Conservation (phyloP, 1,284 basidiomycete genomes). For the Apiotrichum gamsii region DNA sequence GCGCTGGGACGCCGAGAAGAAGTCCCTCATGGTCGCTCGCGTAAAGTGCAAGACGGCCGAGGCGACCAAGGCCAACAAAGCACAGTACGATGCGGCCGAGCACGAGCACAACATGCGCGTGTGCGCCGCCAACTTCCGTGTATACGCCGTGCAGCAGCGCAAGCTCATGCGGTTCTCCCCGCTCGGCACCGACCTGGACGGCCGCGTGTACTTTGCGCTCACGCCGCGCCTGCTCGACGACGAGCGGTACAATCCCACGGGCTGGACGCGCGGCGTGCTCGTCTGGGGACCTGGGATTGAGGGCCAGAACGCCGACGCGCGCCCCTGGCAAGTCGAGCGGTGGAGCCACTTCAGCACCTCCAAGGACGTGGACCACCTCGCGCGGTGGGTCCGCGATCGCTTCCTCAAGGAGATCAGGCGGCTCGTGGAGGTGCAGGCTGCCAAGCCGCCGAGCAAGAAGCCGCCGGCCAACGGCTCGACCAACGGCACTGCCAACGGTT, state of each 20-base stretch:
- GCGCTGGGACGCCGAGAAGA: slow-evolving; percentile 32
- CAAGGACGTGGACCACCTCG: slow-evolving; percentile 16
- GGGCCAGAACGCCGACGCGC: slow-evolving; percentile 10
- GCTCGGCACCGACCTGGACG: slow-evolving; percentile 34
- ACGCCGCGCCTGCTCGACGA: slow-evolving; percentile 27
- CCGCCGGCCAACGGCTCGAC: slow-evolving; percentile 5
- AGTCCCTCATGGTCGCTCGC: slow-evolving; percentile 25
- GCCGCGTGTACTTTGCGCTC: slow-evolving; percentile 32
- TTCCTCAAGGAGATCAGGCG: slow-evolving; percentile 11
- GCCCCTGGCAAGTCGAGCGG: slow-evolving; percentile 22
- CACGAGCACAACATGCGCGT: slow-evolving; percentile 20
- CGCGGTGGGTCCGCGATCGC: slow-evolving; percentile 24
- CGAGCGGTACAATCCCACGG: slow-evolving; percentile 26
- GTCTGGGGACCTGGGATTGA: slow-evolving; percentile 33
- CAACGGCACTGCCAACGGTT: not conserved
- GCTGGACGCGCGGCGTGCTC: slow-evolving; percentile 36
- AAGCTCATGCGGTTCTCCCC: slow-evolving; percentile 26
- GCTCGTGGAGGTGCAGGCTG: slow-evolving; percentile 4
- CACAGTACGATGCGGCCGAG: slow-evolving; percentile 13
- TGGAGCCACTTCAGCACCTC: slow-evolving; percentile 37
- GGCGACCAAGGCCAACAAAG: slow-evolving; percentile 25
- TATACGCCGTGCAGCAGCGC: slow-evolving; percentile 16
- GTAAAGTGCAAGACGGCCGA: slow-evolving; percentile 25
- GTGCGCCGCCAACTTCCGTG: slow-evolving; percentile 20
- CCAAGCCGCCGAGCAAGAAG: slow-evolving; percentile 7